Evolutionary conservation across 139 green algal genomes (phyloP), one percentile per base, ranked within the genome.

Genomic region (Chlamydomonas sphaeroides): DNA sequence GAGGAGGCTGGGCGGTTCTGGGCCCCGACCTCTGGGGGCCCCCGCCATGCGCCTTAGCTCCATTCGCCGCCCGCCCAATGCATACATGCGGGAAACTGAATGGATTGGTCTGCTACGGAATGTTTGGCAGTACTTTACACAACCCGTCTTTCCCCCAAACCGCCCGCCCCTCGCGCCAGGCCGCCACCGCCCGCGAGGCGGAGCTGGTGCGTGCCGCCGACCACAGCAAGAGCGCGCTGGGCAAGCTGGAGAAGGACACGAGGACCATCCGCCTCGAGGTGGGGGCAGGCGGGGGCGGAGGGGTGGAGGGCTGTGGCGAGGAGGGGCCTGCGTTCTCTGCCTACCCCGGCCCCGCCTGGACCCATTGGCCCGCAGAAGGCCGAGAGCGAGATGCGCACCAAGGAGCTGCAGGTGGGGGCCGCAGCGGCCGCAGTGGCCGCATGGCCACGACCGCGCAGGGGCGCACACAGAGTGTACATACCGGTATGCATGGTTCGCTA

Each of bases 171-270:
- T 11, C 18, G 20, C 41, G 2, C 3, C 74, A 80, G 74, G 74
- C 59, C 17, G 74, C 74, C 26, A 59, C 39, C 41, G 49, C 17
- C n/a, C 74, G 74, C 32, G 74, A 80, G 74, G 59, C 74, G 2
- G 74, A 61, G 74, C 74, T 80, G 56, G 38, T 80, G 2, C 39
- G 59, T 11, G 74, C 59, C 30, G 74, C 74, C 4, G 74, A 80
- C 74, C 61, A 4, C 59, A 63, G 39, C 56, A 70, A 70, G 39
- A 80, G 39, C 20, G 57, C 59, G 18, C 57, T 80, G 30, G 48
- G n/a, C 38, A 70, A 45, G 59, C 32, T 61, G 59, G 59, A 80
- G 74, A 59, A 80, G 35, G 33, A n/a, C 33, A 62, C 75, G 6
- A 25, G 28, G 30, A 21, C 62, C 42, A 65, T 65, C 26, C 41